Percentiles rank a stretch among this genome's conserved stretches.
Evolutionary conservation across 2,329 filamentous ascomycete species (phyloP).

Genomic region (Annulohypoxylon truncatum): DNA sequence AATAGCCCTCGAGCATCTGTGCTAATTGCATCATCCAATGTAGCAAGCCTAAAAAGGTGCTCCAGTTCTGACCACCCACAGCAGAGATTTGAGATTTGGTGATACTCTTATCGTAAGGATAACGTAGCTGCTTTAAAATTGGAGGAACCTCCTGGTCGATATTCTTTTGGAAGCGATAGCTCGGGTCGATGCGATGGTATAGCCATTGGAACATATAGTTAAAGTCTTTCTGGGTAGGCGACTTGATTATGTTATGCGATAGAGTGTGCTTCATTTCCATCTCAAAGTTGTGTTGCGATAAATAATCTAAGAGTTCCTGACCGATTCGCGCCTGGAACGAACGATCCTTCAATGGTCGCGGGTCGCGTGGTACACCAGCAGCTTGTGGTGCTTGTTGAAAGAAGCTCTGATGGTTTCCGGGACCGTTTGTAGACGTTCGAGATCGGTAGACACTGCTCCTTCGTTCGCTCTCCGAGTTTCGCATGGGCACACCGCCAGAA

Average conservation of each 20-base stretch:
- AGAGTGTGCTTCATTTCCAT: conserved; percentile 96
- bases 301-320: conserved; percentile 90
- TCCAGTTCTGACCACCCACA: conserved; percentile 97
- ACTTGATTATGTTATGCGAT: conserved; percentile 90
- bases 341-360: conserved; percentile 84
- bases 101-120: conserved; percentile 94
- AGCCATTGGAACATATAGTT: conserved; percentile 98
- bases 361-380: conserved; percentile 86
- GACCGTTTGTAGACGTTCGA: conserved; percentile 74
- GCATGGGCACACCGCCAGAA: conserved; percentile 59
- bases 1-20: conserved; percentile 90
- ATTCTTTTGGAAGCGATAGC: conserved; percentile 90
- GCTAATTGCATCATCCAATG: conserved; percentile 99
- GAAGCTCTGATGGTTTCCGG: conserved; percentile 88
- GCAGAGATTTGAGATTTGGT: conserved; percentile 96
- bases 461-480: conserved; percentile 67
- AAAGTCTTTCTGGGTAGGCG: conserved; percentile 98
- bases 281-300: conserved; percentile 94
- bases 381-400: conserved; percentile 88
- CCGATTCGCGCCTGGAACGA: conserved; percentile 84
- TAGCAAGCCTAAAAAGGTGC: conserved; percentile 89
- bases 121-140: conserved; percentile 90
- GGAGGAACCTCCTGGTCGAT: conserved; percentile 96
- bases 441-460: conserved; percentile 85
- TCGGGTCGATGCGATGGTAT: conserved; percentile 94